Conservation (phyloP, 139 green algal genomes). For the Chlorella sp. region DNA sequence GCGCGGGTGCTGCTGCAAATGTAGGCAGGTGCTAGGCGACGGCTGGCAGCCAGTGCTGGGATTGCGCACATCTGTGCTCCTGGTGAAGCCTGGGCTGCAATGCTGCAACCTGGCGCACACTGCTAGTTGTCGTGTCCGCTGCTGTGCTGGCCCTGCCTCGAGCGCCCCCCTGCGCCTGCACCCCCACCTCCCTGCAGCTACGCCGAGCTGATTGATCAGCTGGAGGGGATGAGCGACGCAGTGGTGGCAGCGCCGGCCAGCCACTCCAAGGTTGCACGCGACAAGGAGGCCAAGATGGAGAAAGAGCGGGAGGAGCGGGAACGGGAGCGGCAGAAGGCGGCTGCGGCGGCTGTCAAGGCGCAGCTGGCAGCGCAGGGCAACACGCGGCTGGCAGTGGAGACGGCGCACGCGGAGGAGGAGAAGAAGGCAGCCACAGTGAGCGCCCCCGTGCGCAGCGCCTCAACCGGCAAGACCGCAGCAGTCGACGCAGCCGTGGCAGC, state of each 20-base stretch:
- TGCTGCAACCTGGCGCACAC: background rate
- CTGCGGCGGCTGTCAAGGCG: slow-evolving; percentile 76
- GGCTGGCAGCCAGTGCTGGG: background rate
- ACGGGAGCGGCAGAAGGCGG: slow-evolving; percentile 76
- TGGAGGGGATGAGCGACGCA: slow-evolving; percentile 70
- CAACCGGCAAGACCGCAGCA: background rate
- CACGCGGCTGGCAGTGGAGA: slow-evolving; percentile 36
- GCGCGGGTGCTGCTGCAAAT: background rate
- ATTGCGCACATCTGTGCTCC: background rate
- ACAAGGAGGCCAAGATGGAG: slow-evolving; percentile 62
- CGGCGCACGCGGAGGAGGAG: slow-evolving; percentile 8
- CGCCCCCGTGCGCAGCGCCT: background rate
- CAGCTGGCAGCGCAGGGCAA: slow-evolving; percentile 82
- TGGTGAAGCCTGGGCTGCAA: background rate
- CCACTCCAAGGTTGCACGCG: slow-evolving; percentile 21
- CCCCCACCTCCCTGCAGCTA: slow-evolving; percentile 71
- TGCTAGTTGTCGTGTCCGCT: background rate
- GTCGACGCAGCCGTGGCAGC: background rate
- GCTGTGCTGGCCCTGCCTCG: background rate
- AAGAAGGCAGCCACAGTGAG: background rate
- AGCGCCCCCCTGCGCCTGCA: background rate
- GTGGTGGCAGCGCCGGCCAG: slow-evolving; percentile 60
- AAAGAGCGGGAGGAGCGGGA: slow-evolving; percentile 73
- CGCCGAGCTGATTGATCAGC: slow-evolving; percentile 69
- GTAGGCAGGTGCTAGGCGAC: background rate